Evolutionary conservation across 2,329 filamentous ascomycete species (phyloP), one percentile per base, ranked within the genome.

Genomic region (Aspergillus tubingensis): DNA sequence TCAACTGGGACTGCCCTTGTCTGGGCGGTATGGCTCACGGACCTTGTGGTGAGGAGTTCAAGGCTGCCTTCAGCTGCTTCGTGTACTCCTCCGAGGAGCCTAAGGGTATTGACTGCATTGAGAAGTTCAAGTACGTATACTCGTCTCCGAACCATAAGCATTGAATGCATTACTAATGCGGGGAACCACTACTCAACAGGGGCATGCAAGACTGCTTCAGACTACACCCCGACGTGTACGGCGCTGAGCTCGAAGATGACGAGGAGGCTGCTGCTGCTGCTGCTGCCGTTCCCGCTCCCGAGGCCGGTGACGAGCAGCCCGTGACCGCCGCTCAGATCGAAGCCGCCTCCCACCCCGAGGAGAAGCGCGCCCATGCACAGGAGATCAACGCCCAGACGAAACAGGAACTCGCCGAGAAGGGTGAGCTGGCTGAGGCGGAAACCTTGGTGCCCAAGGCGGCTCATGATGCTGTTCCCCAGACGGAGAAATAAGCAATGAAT

Each of bases 1-100:
- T 99, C 80, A 99, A 99, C 83, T 99, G 95, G 95, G 95, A 98
- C 76, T 99, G 95, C 78, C 95, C 95, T 15, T 99, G 95, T 76
- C 82, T 99, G 36, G 95, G 95, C 52, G 95, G 95, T 56, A 99
- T 99, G 95, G 95, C 95, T 7, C 81, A 96, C 73, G 95, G 95
- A 0, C 95, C 95, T 57, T 99, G 95, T 75, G 95, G 95, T 51
- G 91, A 96, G 75, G 88, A 98, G 72, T 99, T 99, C 85, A 92
- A 89, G 82, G 88, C 88, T 23, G 95, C 95, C 0, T 99, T 99
- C 72, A 96, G 92, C 85, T 99, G 95, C 81, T 99, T 99, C 72
- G 92, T 99, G n/a, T 95, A 89, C 80, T 96, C 91, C 3, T 88
- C 86, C 44, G 91, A 96, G 75, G 95, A 99, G 75, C 93, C 93